Base-by-base conservation (phyloP, 1,284 basidiomycete genomes). In the Rhodotorula sp. region DNA sequence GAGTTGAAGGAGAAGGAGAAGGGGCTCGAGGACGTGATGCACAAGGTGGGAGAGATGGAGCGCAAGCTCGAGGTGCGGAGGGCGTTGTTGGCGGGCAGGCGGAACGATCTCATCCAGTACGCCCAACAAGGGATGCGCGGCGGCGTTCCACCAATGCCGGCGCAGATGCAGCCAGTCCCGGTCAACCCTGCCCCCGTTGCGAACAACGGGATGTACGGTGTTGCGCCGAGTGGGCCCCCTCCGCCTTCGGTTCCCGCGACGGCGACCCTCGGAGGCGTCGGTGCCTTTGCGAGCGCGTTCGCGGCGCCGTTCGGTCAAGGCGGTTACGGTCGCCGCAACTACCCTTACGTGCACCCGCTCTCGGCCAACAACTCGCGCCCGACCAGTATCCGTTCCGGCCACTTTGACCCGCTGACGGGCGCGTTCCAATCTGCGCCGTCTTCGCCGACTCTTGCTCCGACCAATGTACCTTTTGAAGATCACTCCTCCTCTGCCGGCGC, bases 21-120 rank as follows among this genome's bases (percentile, higher is more conserved):
- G 66, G 85, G 86, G 74, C 80, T 91, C 76, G 87, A 88, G 75
- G 80, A 79, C 68, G 88, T 88, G 81, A 85, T 83, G 79, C 84
- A 84, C 70, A 89, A 92, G 80, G 87, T 91, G 65, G 87, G 85
- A 72, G 85, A 86, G 43, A 87, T 89, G 56, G 92, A 94, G 81
- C 79, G 76, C 56, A 78, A 75, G 62, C 77, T 81, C 71, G 78
- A 77, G 51, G 71, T 72, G 5, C 71, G 77, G 26, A 70, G 75
- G 16, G 70, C 68, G 57, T 69, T 78, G 20, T 65, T 79, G 39
- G 64, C 68, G 6, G 63, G 65, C 6, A 67, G 73, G 5, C 68
- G 76, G 2, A 58, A 69, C 63, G 75, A 78, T 52, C 63, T 73
- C 26, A 68, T 66, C 1, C 70, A 72, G 23, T 31, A 64, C n/a